Base-by-base conservation (phyloP, 2,329 filamentous ascomycete genomes). In the Aspergillus quadrilineatus region DNA sequence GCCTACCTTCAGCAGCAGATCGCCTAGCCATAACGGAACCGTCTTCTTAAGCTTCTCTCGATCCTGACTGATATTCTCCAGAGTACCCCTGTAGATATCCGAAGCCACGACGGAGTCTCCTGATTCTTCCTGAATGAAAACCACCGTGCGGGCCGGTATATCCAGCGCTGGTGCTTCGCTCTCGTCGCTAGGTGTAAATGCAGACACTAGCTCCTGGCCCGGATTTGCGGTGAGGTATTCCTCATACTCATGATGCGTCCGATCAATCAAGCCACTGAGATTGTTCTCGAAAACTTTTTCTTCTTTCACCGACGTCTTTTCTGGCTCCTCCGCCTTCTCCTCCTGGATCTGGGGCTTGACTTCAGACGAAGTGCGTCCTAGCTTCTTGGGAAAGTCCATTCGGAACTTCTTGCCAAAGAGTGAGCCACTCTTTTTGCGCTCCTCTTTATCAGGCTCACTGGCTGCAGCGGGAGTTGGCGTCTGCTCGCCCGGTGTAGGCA, bases 21-120 rank as follows among this genome's bases (percentile, higher is more conserved):
- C 92, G 12, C 89, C 92, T 6, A 99, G 80, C 94, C 94, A 99
- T 79, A 89, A 88, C 1, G 94, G 93, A 5, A 89, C 92, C 41
- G 88, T 85, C 67, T 90, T 89, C 75, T 97, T 92, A 51, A 99
- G 88, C 17, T 88, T 77, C 72, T 96, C 90, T 17, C 87, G 88
- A 65, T 96, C 90, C 46, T 84, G 79, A 1, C 89, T 89, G 4
- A 95, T 82, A 6, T 85, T 86, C 55, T 85, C 89, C 2, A 97
- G 90, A 3, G 89, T 96, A 29, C 94, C 93, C 67, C 94, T 84
- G 70, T 97, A 99, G 9, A 97, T 79, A 77, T 97, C 94, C 29
- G 90, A 90, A 56, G 86, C 82, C 30, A 85, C 84, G 26, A 84
- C 85, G 39, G 81, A 80, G 62, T 85, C 84, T 2, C 83, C 82